Evolutionary conservation across 345 rosid species (phyloP), one percentile per base, ranked within the genome.

Genomic region (Camelina neglecta): DNA sequence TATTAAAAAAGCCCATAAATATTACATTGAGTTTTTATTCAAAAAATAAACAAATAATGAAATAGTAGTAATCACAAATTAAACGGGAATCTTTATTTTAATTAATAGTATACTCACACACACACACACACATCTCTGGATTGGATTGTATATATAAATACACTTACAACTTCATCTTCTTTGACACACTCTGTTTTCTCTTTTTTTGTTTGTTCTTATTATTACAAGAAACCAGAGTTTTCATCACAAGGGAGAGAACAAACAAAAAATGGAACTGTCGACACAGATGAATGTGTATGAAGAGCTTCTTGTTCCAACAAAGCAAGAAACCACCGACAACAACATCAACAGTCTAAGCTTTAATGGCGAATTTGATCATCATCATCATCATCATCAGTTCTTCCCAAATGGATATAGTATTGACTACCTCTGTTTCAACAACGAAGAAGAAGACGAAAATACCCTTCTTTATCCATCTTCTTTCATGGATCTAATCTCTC

Each of bases 221-320:
- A 12, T 44, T n/a, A 64, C 4, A 11, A 44, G 16, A 26, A 63
- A 23, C 15, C 38, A 44, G 36, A 15, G 38, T 44, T 63, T 24
- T 26, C 10, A 45, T 7, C 23, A 41, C 29, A 60, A 60, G 53
- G 24, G 12, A n/a, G 48, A 21, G 23, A 21, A 21, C 23, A 21
- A 33, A 3, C 39, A 49, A 39, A 60, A 70, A 50, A 85, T 89
- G 98, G 98, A 93, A 86, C 88, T 90, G 10, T 66, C 78, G 35
- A 74, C 82, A 23, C 89, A 87, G 16, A 81, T 77, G 83, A 90
- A 86, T 71, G 82, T 88, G 86, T 81, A 84, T 62, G 98, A 90
- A 83, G 98, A 90, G 79, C 71, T 87, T 51, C 83, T 86, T 65
- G 83, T 78, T 82, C 86, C 90, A 69, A 82, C 86, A 75, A 86